phyloP scores from a whole-genome alignment of 2,329 filamentous ascomycete species.

The Neoarthrinium moseri region DNA sequence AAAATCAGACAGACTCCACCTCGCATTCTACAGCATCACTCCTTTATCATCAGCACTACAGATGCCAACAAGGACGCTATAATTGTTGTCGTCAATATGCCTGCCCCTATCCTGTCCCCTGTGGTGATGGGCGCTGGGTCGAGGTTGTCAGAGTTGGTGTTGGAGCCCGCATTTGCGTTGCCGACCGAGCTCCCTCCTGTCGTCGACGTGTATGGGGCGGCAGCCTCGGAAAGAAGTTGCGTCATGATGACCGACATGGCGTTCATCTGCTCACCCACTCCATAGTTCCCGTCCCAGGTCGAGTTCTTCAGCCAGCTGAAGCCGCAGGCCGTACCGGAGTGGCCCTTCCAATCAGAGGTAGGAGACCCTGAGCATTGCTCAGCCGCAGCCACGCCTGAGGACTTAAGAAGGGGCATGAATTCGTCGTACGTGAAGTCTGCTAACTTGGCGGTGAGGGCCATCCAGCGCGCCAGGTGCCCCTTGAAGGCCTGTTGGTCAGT shows the following conservation, averaged over 20 bases:
- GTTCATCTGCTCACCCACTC: conserved; percentile 56
- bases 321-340: conserved; percentile 45
- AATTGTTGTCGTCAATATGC: conserved; percentile 20
- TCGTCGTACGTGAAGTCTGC: conserved; percentile 20
- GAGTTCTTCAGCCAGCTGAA: conserved; percentile 46
- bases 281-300: conserved; percentile 46
- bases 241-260: conserved; percentile 50
- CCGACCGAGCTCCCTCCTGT: conserved; percentile 25
- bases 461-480: conserved; percentile 45
- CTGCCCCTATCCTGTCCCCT: conserved; percentile 25
- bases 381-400: conserved; percentile 38
- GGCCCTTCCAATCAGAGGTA: conserved; percentile 15
- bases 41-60: neutral
- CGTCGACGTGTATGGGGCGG: conserved; percentile 14
- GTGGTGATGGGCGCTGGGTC: conserved; percentile 21
- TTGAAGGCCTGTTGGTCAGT: conserved; percentile 36
- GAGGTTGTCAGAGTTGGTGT: conserved; percentile 17
- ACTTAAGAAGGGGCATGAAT: conserved; percentile 21
- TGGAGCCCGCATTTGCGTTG: conserved; percentile 20
- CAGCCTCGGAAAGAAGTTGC: conserved; percentile 33
- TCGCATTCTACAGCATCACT: neutral
- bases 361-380: conserved; percentile 20
- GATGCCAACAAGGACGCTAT: conserved; percentile 7
- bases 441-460: conserved; percentile 36
- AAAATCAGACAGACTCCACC: no score